Evolutionary conservation across 2,329 filamentous ascomycete genomes (phyloP).

Genomic region (Sarocladiaceae sp.): DNA sequence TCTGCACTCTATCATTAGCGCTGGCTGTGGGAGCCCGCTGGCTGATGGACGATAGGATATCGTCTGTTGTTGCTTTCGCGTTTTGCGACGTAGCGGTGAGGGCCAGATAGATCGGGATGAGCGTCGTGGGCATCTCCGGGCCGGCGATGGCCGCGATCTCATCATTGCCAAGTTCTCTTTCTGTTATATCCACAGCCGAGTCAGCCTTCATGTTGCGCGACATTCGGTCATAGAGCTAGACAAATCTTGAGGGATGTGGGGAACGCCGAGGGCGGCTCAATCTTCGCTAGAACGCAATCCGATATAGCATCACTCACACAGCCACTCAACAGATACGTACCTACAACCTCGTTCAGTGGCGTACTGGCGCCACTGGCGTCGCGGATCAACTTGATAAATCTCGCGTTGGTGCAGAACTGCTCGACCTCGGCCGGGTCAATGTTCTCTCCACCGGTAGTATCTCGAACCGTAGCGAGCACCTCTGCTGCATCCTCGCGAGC

Average conservation of each 20-base stretch:
- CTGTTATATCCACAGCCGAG: constrained; percentile 34
- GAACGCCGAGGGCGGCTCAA: no score
- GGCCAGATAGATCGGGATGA: constrained; percentile 64
- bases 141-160: constrained; percentile 41
- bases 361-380: constrained; percentile 36
- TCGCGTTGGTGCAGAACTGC: constrained; percentile 90
- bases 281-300: no score
- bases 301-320: neutral
- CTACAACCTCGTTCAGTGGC: constrained; percentile 45
- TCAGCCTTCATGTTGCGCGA: no score
- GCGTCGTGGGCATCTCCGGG: constrained; percentile 46
- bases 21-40: constrained; percentile 40
- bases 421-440: constrained; percentile 73
- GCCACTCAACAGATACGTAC: constrained; percentile 33
- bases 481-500: constrained; percentile 72
- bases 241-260: no score
- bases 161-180: constrained; percentile 48
- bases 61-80: constrained; percentile 37
- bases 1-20: constrained; percentile 41
- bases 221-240: no score
- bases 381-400: constrained; percentile 83
- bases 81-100: constrained; percentile 48
- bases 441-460: constrained; percentile 37
- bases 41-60: constrained; percentile 44
- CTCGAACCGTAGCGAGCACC: constrained; percentile 60